Base-by-base conservation (phyloP, 106 monocot genomes). In the Dioscorea zingiberensis region DNA sequence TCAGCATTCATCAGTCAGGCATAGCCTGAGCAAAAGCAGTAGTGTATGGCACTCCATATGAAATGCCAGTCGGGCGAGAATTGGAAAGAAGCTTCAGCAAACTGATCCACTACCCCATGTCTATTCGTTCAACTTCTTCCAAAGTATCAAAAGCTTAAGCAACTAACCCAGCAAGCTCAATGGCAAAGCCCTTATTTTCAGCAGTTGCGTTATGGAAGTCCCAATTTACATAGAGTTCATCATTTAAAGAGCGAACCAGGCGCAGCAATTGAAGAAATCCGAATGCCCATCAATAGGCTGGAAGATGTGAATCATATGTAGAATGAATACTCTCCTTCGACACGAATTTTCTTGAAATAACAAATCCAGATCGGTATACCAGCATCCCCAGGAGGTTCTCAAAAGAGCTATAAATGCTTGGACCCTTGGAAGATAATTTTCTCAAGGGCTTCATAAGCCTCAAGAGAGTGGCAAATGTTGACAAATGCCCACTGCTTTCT, bases 401-500 rank as follows among this genome's bases (percentile, higher is more conserved):
- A 98, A 65, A 38, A 98, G 75, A 61, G 97, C 97, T 77, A 98
- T 98, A 70, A 98, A 98, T 71, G 92, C 97, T 92, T 98, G 75
- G 49, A 74, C 13, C 89, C 94, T 91, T 95, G 94, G 46, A 98
- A 81, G 59, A 98, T 92, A 55, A 98, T 98, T 66, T 98, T 98
- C 62, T 98, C 97, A 63, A 92, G 97, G 46, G 97, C 97, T 71
- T 98, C 92, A 70, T 98, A 98, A n/a, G 97, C 97, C 56, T 98
- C 97, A 70, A 98, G 80, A 69, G 92, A 98, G 66, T 98, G 92
- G 57, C 97, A 98, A 63, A 98, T 92, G 84, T 98, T 98, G 38
- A 98, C 97, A 82, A 98, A 98, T 55, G 97, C 97, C 97, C 97
- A 98, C 54, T 98, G 97, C 69, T 98, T 98, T 48, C 97, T 98